phyloP scores from a whole-genome alignment of 2,329 filamentous ascomycete genomes.

The Ophiostoma piceae region DNA sequence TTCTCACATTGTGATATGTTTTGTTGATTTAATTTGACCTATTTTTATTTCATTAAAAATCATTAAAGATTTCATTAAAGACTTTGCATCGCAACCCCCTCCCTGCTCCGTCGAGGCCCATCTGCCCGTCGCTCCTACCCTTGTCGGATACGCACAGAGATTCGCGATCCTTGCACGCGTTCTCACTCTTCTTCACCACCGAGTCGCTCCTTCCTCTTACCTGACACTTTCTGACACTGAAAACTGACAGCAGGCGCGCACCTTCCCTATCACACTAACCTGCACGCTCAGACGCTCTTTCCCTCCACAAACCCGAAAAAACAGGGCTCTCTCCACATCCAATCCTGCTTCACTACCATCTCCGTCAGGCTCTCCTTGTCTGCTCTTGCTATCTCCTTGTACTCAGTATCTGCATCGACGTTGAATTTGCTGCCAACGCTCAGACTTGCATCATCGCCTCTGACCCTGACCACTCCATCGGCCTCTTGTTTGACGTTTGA shows the following conservation, averaged over 20 bases:
- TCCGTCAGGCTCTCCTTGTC: neutral
- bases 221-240: no score
- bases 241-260: neutral
- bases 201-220: no score
- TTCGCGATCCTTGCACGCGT: neutral
- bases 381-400: neutral
- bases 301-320: constrained; percentile 10
- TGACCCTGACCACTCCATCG: neutral
- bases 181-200: neutral
- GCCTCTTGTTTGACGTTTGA: neutral
- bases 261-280: neutral
- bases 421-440: constrained; percentile 11
- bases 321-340: constrained; percentile 10
- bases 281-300: constrained; percentile 1
- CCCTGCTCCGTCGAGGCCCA: neutral
- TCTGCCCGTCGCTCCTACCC: neutral
- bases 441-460: constrained; percentile 7
- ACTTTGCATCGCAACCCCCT: neutral
- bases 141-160: constrained; percentile 10
- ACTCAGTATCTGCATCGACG: no score
- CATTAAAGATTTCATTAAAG: neutral
- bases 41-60: neutral
- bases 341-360: constrained; percentile 9
- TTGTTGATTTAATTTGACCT: neutral
- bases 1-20: neutral